Conservation (phyloP, 1,284 basidiomycete genomes). For the Austroboletus rostrupii region DNA sequence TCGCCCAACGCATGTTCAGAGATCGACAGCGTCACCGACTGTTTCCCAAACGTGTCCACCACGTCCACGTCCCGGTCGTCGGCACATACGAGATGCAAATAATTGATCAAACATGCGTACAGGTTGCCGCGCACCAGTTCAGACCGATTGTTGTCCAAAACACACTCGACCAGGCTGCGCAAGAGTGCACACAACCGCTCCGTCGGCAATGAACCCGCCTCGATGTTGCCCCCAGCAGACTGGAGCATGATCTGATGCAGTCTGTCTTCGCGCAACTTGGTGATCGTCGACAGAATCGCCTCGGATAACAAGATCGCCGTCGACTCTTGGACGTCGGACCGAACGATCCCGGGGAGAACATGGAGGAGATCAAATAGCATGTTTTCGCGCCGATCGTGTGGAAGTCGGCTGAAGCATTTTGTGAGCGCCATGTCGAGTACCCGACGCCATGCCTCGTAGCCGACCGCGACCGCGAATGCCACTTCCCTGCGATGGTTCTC, state of each 20-base stretch:
- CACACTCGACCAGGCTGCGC: conserved; percentile 73
- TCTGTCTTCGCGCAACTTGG: conserved; percentile 78
- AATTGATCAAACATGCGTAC: conserved; percentile 90
- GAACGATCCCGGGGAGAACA: conserved; percentile 64
- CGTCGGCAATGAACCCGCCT: conserved; percentile 66
- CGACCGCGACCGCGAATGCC: conserved; percentile 61
- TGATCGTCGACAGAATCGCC: conserved; percentile 76
- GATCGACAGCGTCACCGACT: conserved; percentile 27
- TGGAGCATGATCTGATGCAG: conserved; percentile 64
- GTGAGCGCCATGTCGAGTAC: conserved; percentile 79
- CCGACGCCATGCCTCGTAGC: conserved; percentile 81
- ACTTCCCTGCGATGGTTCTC: conserved; percentile 87
- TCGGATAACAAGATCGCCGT: conserved; percentile 82
- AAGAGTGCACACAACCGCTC: conserved; percentile 79
- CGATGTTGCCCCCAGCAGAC: conserved; percentile 57
- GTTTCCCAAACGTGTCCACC: conserved; percentile 29
- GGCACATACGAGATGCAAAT: conserved; percentile 69
- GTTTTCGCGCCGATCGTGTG: conserved; percentile 76
- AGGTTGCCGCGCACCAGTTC: conserved; percentile 94
- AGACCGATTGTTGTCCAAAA: conserved; percentile 75
- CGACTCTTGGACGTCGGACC: conserved; percentile 60
- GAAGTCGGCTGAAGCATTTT: conserved; percentile 79
- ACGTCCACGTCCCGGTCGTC: conserved; percentile 21
- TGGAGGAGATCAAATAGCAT: conserved; percentile 87
- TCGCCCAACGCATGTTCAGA: conserved; percentile 37